A percentile compares a stretch with the other conserved stretches of the same genome.
Conservation (phyloP, 1,284 basidiomycete genomes). For the Hypsizygus ulmarius region DNA sequence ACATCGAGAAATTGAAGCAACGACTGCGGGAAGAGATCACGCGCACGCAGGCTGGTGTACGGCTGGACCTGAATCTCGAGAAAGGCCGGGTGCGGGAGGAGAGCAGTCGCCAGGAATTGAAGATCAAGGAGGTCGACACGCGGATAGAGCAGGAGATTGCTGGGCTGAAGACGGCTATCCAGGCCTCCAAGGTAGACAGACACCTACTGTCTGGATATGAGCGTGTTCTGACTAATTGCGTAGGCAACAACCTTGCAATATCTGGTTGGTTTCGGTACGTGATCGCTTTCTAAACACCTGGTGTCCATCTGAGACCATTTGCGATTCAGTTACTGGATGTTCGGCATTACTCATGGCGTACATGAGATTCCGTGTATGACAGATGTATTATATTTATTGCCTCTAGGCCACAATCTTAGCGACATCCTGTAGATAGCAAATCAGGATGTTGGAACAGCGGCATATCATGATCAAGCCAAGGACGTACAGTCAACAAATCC, state of each 20-base stretch:
- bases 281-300: conserved; percentile 1
- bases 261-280: conserved; percentile 77
- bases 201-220: conserved; percentile 22
- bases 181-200: conserved; percentile 75
- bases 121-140: conserved; percentile 98
- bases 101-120: conserved; percentile 88
- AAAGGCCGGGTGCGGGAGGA: conserved; percentile 97
- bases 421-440: conserved; percentile 50
- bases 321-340: conserved; percentile 70
- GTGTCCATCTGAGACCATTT: background rate
- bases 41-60: conserved; percentile 90
- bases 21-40: conserved; percentile 89
- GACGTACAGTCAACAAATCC: conserved; percentile 57
- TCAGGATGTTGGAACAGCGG: background rate
- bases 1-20: conserved; percentile 97
- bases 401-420: conserved; percentile 50
- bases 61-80: conserved; percentile 94
- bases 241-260: conserved; percentile 83
- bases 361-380: conserved; percentile 59
- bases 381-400: background rate
- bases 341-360: conserved; percentile 87
- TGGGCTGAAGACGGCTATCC: conserved; percentile 84
- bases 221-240: background rate
- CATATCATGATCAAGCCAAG: background rate
- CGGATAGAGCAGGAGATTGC: conserved; percentile 97